Conservation (phyloP, 164 flowering plant species). For the Malania oleifera region DNA sequence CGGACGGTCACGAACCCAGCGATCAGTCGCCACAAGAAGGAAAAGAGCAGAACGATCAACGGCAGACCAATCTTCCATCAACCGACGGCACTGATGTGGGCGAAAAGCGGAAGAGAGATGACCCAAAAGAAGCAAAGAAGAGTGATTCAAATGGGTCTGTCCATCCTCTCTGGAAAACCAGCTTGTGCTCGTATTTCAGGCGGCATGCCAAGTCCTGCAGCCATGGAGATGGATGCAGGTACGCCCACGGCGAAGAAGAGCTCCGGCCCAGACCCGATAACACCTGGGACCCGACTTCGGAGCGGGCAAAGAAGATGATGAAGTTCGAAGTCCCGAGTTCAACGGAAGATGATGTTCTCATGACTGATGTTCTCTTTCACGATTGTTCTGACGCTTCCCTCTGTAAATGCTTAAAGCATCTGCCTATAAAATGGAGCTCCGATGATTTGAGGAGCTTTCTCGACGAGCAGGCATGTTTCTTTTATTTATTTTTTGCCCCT, state of each 20-base stretch:
- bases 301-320: constrained; percentile 64
- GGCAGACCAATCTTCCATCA: background rate
- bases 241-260: constrained; percentile 88
- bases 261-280: constrained; percentile 67
- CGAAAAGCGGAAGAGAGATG: constrained; percentile 23
- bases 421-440: constrained; percentile 71
- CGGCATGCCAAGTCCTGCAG: constrained; percentile 49
- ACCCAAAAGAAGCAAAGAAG: background rate
- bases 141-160: constrained; percentile 10
- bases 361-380: constrained; percentile 30
- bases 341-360: constrained; percentile 23
- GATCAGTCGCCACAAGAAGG: background rate
- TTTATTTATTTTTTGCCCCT: background rate
- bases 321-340: constrained; percentile 16
- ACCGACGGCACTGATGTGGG: constrained; percentile 12
- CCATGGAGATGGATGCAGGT: constrained; percentile 74
- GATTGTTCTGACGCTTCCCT: constrained; percentile 26
- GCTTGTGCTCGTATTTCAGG: constrained; percentile 83
- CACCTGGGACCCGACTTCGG: constrained; percentile 96
- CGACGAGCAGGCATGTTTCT: constrained; percentile 38
- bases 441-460: constrained; percentile 62
- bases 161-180: constrained; percentile 73
- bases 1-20: constrained; percentile 9
- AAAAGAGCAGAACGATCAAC: background rate
- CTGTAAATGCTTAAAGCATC: constrained; percentile 63